Percentiles rank a stretch among this genome's conserved stretches.
Conservation (phyloP, 805 yeast species). For the Pichia occidentalis region DNA sequence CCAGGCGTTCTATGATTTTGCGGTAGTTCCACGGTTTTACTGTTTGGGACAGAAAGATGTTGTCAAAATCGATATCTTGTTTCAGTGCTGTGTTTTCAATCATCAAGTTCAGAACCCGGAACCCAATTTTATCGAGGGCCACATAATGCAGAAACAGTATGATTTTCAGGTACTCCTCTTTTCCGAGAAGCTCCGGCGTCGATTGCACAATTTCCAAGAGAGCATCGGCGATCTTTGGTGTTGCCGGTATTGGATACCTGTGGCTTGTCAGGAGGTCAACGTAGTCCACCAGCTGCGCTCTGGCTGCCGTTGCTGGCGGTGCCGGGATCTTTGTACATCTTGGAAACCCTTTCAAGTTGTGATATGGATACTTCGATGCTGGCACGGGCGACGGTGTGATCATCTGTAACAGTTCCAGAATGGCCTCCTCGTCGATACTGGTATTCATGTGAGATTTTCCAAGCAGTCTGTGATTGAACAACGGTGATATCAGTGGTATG, state of each 20-base stretch:
- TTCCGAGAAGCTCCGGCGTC: conserved; percentile 16
- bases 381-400: conserved; percentile 20
- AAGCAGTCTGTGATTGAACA: conserved; percentile 7
- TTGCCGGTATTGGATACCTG: conserved; percentile 15
- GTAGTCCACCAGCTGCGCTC: conserved; percentile 16
- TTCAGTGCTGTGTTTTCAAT: conserved; percentile 13
- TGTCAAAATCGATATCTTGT: conserved; percentile 27
- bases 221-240: conserved; percentile 14
- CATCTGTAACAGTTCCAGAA: conserved; percentile 20
- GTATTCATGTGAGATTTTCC: conserved; percentile 9
- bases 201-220: conserved; percentile 14
- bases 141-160: conserved; percentile 19
- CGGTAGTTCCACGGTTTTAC: conserved; percentile 15
- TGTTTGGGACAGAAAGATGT: conserved; percentile 19
- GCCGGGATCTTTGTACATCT: conserved; percentile 16
- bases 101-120: conserved; percentile 21
- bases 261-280: conserved; percentile 16
- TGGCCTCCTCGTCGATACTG: conserved; percentile 15
- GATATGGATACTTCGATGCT: conserved; percentile 16
- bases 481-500: conserved; percentile 9
- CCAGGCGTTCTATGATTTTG: conserved; percentile 18
- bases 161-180: conserved; percentile 17
- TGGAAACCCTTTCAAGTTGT: conserved; percentile 20
- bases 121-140: conserved; percentile 15
- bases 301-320: conserved; percentile 11